Conservation (phyloP, 768 basidiomycete genomes). For the Hericium rajendrae region DNA sequence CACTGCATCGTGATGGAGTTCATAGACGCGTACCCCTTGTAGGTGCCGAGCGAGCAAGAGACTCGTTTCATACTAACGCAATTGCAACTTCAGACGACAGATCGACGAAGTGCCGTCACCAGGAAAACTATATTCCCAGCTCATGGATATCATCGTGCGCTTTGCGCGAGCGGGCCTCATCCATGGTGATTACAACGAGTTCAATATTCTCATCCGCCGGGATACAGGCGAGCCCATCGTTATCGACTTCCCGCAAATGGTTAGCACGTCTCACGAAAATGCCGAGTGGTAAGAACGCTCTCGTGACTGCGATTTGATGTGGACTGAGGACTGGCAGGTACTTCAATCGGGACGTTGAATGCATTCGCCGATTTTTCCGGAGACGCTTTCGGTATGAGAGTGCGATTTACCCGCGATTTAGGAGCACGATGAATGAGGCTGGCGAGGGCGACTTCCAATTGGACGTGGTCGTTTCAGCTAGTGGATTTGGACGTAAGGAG, state of each 20-base stretch:
- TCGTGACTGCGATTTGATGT: background rate
- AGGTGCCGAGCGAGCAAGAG: conserved; percentile 21
- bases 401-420: conserved; percentile 78
- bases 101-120: conserved; percentile 77
- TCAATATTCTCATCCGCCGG: conserved; percentile 90
- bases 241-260: conserved; percentile 99
- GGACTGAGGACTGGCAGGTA: conserved; percentile 51
- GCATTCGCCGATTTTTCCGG: conserved; percentile 88
- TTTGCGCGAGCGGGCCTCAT: conserved; percentile 93
- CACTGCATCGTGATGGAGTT: conserved; percentile 97
- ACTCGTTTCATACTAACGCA: background rate
- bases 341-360: conserved; percentile 97
- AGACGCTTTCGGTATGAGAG: conserved; percentile 92
- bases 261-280: conserved; percentile 91
- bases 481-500: conserved; percentile 83
- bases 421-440: conserved; percentile 42
- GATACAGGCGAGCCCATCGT: conserved; percentile 72
- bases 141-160: conserved; percentile 95
- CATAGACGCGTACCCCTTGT: conserved; percentile 93
- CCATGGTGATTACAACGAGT: conserved; percentile 98
- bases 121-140: conserved; percentile 77
- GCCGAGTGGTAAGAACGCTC: conserved; percentile 73
- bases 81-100: conserved; percentile 54
- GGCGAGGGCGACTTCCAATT: conserved; percentile 51
- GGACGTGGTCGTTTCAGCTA: conserved; percentile 89